phyloP scores from a whole-genome alignment of 805 yeast species.

The Starmerella tilneyi region DNA sequence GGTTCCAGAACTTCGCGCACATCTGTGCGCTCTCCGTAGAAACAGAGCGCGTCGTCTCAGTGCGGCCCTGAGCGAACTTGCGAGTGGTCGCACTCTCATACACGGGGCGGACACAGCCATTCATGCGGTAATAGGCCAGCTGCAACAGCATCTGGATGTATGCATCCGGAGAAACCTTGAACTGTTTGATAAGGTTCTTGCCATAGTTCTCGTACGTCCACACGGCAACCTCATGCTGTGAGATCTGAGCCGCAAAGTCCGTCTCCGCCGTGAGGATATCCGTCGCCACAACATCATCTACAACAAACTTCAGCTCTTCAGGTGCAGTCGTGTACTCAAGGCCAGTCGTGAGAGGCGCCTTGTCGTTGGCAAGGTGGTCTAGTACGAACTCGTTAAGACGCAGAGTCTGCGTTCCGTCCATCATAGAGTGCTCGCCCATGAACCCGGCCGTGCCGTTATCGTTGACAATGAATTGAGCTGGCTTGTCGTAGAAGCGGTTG shows the following conservation, averaged over 20 bases:
- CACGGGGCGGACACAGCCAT: constrained; percentile 76
- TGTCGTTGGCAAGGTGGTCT: constrained; percentile 43
- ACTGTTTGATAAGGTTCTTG: constrained; percentile 69
- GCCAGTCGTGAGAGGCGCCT: constrained; percentile 32
- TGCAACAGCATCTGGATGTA: constrained; percentile 84
- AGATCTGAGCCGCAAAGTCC: constrained; percentile 48
- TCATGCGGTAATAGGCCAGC: constrained; percentile 74
- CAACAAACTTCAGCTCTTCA: constrained; percentile 41
- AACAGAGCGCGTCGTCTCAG: constrained; percentile 85
- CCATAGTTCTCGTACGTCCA: constrained; percentile 80
- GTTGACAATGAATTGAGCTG: constrained; percentile 70
- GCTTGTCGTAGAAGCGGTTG: constrained; percentile 87
- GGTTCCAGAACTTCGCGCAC: constrained; percentile 63
- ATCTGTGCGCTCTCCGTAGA: constrained; percentile 59
- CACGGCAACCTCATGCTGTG: constrained; percentile 61
- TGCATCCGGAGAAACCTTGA: constrained; percentile 87
- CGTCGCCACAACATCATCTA: constrained; percentile 42
- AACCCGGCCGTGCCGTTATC: constrained; percentile 85
- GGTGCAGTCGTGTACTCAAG: constrained; percentile 27
- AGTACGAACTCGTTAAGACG: constrained; percentile 70
- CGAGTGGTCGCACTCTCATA: constrained; percentile 95
- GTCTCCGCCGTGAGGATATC: constrained; percentile 48
- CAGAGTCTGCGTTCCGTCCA: constrained; percentile 96
- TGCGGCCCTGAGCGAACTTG: constrained; percentile 77
- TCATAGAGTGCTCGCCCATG: constrained; percentile 90